Evolutionary conservation across 1,284 basidiomycete genomes (phyloP), one percentile per base, ranked within the genome.

Genomic region (Filobasidium uniguttulatum): DNA sequence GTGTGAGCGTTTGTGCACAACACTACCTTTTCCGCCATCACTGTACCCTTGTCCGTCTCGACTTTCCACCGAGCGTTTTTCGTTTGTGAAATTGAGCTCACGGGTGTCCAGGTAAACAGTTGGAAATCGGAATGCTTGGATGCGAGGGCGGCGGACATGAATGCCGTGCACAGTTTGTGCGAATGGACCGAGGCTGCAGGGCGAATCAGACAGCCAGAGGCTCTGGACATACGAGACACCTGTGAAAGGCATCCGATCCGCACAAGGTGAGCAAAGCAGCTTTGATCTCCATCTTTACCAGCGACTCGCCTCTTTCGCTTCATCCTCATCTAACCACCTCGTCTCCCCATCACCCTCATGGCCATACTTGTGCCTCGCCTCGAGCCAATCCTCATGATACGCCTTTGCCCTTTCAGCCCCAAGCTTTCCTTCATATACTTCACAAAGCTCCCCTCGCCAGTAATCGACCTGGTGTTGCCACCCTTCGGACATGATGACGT

Each of bases 1-100:
- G 60, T 62, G 47, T 62, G 57, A 14, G 61, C 61, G 46, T 62
- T 62, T 6, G 58, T 58, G 48, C 58, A 60, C 35, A 63, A 38
- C 0, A 63, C 46, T 10, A 63, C 57, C 28, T 50, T 36, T 10
- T 20, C 17, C 1, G 62, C 57, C 1, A 8, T 29, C 26, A 63
- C 55, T 3, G n/a, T 19, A 0, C 62, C 62, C 41, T 53, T 50
- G 5, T 44, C 23, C 12, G 57, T 59, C 41, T 41, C 29, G 30
- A 58, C 50, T 3, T 29, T 40, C 57, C 55, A 56, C 19, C 29
- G 17, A 4, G 33, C 44, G 9, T 49, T 50, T 3, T 26, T 7
- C 9, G 3, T 14, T 5, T 9, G 12, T 7, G 12, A 30, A 33
- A 5, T 33, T 9, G 10, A 10, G 31, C n/a, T n/a, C 5, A 46